phyloP scores from a whole-genome alignment of 352 stramenopile genomes.

The Phytophthora brassicae region DNA sequence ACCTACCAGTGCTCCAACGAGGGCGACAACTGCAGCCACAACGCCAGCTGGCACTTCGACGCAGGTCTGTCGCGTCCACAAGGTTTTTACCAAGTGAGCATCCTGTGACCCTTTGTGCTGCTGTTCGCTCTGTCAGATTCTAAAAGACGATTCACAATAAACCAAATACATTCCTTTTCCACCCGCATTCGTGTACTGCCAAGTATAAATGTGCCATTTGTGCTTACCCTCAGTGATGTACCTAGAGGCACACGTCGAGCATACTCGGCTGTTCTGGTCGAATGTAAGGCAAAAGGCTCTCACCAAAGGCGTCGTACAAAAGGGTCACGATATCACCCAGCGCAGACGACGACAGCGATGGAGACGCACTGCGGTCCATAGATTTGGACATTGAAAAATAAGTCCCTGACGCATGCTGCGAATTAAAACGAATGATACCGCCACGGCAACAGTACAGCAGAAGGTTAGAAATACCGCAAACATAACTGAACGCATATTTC shows the following conservation, averaged over 20 bases:
- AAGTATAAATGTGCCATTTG: conserved; percentile 7
- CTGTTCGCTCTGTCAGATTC: conserved; percentile 1
- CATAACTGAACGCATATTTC: background rate
- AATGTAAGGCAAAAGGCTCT: conserved; percentile 78
- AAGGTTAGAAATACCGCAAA: background rate
- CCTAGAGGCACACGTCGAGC: conserved; percentile 53
- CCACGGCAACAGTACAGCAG: no score
- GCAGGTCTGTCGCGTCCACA: conserved; percentile 42
- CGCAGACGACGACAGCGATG: conserved; percentile 33
- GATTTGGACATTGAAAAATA: conserved; percentile 78
- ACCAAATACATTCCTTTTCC: conserved; percentile 14
- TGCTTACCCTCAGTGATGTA: background rate
- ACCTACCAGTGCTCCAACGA: conserved; percentile 1
- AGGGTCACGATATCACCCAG: conserved; percentile 57
- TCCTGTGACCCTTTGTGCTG: background rate
- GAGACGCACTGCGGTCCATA: conserved; percentile 24
- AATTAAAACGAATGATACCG: no score
- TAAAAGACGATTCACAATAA: conserved; percentile 4
- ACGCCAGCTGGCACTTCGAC: conserved; percentile 2
- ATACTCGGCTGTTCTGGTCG: conserved; percentile 48
- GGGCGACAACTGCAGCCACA: background rate
- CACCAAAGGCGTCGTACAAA: conserved; percentile 80
- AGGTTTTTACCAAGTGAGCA: conserved; percentile 26
- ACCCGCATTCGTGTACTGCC: background rate
- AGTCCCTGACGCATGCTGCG: conserved; percentile 71